Percentiles rank a stretch among this genome's conserved stretches.
Evolutionary conservation across 2,329 filamentous ascomycete species (phyloP).

Genomic region (Talaromyces sp.): DNA sequence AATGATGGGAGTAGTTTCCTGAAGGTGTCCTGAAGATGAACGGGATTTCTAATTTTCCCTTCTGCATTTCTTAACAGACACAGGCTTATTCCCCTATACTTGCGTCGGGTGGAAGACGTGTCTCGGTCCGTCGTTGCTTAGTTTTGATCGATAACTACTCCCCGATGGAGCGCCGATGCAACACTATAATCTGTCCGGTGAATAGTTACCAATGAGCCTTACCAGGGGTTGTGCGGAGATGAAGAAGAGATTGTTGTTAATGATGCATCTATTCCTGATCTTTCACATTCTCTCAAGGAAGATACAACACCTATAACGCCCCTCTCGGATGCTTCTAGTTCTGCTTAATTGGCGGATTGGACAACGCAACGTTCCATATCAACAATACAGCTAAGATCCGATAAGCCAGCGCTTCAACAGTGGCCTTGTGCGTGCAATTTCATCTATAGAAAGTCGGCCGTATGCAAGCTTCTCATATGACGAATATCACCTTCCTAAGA

Average conservation of each 20-base stretch:
- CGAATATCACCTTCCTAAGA: neutral
- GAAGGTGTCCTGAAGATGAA: neutral
- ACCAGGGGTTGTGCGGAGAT: neutral
- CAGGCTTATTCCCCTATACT: neutral
- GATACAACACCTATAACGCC: neutral
- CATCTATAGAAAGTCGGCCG: neutral
- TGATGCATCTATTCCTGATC: neutral
- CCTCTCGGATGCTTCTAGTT: too few species aligned
- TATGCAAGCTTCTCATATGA: neutral
- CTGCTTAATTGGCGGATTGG: neutral
- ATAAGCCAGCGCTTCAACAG: neutral
- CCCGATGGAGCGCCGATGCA: conserved; percentile 2
- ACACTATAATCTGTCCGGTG: conserved; percentile 5
- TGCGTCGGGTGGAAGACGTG: neutral
- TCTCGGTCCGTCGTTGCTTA: neutral
- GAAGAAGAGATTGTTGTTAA: neutral
- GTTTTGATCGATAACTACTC: neutral
- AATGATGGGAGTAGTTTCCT: conserved; percentile 3
- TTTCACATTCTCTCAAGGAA: neutral
- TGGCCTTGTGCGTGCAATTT: neutral
- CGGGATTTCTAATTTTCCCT: neutral
- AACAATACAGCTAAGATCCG: neutral
- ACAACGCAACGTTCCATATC: neutral
- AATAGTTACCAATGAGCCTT: neutral
- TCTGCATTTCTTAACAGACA: neutral